Percentiles rank a stretch among this genome's conserved stretches.
Conservation (phyloP, 768 basidiomycete genomes). For the Holtermanniella nyarrowii region DNA sequence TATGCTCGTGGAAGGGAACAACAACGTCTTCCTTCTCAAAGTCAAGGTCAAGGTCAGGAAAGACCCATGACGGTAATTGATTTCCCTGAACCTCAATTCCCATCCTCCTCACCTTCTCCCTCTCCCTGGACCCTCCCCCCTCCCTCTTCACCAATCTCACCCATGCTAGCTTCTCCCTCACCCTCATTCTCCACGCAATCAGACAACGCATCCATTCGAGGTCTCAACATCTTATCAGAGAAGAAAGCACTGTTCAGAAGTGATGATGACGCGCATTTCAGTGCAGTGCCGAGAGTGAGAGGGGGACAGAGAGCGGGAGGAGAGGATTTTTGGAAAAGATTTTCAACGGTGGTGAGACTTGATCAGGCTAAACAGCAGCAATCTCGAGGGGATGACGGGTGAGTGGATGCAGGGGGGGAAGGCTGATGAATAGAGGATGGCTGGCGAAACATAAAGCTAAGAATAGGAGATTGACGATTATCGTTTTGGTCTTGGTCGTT, state of each 20-base stretch:
- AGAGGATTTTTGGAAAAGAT: constrained; percentile 34
- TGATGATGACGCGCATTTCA: constrained; percentile 18
- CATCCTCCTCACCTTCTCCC: neutral
- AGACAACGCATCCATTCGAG: constrained; percentile 11
- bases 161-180: neutral
- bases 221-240: constrained; percentile 24
- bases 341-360: constrained; percentile 22
- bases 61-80: neutral
- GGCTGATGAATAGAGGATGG: neutral
- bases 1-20: neutral
- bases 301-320: constrained; percentile 1
- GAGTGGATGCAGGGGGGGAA: constrained; percentile 2
- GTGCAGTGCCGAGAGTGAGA: neutral
- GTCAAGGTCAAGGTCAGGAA: neutral
- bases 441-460: neutral
- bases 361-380: constrained; percentile 12
- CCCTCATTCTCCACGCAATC: neutral
- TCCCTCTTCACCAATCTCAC: neutral
- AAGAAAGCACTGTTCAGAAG: constrained; percentile 32
- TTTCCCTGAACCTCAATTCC: neutral
- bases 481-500: neutral
- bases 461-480: neutral
- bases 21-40: neutral
- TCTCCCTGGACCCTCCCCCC: neutral
- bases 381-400: constrained; percentile 10